Percentiles rank a stretch among this genome's conserved stretches.
These are phyloP conservation scores for Tolypocladium cylindrosporum DNA, from an alignment of 2,329 filamentous ascomycete species.

Conservation along the genomic window DNA sequence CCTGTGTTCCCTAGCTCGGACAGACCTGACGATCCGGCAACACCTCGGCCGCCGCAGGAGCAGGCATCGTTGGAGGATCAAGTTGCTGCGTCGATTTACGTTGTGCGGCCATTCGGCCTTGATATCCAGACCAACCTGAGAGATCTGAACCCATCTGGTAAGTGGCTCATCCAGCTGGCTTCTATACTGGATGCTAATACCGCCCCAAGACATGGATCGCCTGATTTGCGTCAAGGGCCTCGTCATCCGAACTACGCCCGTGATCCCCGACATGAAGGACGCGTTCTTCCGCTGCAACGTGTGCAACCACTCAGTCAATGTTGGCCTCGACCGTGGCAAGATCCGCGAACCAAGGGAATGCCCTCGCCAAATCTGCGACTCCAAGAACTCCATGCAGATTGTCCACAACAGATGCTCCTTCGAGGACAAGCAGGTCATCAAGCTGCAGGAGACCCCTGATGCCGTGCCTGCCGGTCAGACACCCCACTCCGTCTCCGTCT, in stretches of 20 bases:
- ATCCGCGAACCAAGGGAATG: slow-evolving; percentile 91
- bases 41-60: slow-evolving; percentile 29
- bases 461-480: slow-evolving; percentile 92
- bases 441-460: slow-evolving; percentile 94
- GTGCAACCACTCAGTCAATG: slow-evolving; percentile 83
- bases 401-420: slow-evolving; percentile 93
- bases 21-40: slow-evolving; percentile 37
- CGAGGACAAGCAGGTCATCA: slow-evolving; percentile 97
- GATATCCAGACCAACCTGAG: slow-evolving; percentile 83
- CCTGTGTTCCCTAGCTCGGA: slow-evolving; percentile 75
- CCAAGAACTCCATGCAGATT: slow-evolving; percentile 95
- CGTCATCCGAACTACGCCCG: slow-evolving; percentile 88
- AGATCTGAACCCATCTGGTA: slow-evolving; percentile 81
- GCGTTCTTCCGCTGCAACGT: slow-evolving; percentile 94
- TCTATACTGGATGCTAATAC: not conserved
- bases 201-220: slow-evolving; percentile 72
- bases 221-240: slow-evolving; percentile 90
- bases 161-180: slow-evolving; percentile 8
- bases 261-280: slow-evolving; percentile 98
- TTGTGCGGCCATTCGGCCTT: slow-evolving; percentile 81
- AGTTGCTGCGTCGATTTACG: slow-evolving; percentile 70
- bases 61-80: slow-evolving; percentile 63
- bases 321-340: slow-evolving; percentile 89
- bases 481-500: slow-evolving; percentile 91
- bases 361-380: slow-evolving; percentile 68